phyloP scores from a whole-genome alignment of 139 green algal species.

The Chara braunii region DNA sequence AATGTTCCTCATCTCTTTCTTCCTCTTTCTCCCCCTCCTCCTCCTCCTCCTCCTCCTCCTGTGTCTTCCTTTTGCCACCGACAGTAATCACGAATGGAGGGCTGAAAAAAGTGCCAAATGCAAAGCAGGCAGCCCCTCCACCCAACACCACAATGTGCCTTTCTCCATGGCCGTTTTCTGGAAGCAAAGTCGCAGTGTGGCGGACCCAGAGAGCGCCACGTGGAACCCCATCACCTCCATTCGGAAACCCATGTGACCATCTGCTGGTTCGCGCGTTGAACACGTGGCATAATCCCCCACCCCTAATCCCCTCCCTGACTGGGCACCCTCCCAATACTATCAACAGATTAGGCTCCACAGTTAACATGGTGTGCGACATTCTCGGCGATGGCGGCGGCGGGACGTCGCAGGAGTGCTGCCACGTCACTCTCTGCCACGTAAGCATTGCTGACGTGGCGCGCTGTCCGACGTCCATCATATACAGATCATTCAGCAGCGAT shows the following conservation, averaged over 20 bases:
- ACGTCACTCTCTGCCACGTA: background rate
- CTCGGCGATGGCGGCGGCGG: background rate
- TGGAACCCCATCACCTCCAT: conserved; percentile 3
- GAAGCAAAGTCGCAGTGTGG: conserved; percentile 15
- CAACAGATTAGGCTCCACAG: background rate
- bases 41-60: background rate
- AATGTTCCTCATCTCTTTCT: background rate
- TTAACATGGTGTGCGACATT: conserved; percentile 14
- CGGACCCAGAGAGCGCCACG: conserved; percentile 3
- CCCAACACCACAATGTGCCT: conserved; percentile 8
- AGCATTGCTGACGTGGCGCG: background rate
- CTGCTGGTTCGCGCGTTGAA: conserved; percentile 14
- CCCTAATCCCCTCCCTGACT: background rate
- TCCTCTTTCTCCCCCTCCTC: background rate
- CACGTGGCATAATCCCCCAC: background rate
- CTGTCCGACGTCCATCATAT: too few species aligned
- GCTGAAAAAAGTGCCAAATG: conserved; percentile 22
- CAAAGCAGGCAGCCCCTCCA: conserved; percentile 18
- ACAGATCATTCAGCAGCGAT: conserved; percentile 3
- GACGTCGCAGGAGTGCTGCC: too few species aligned
- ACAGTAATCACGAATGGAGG: background rate
- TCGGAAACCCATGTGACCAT: background rate
- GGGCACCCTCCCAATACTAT: conserved; percentile 27
- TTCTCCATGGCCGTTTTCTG: too few species aligned
- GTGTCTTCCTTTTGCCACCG: background rate